Evolutionary conservation across 192 early-diverging fungal species (phyloP).

Genomic region (Coemansia sp.): DNA sequence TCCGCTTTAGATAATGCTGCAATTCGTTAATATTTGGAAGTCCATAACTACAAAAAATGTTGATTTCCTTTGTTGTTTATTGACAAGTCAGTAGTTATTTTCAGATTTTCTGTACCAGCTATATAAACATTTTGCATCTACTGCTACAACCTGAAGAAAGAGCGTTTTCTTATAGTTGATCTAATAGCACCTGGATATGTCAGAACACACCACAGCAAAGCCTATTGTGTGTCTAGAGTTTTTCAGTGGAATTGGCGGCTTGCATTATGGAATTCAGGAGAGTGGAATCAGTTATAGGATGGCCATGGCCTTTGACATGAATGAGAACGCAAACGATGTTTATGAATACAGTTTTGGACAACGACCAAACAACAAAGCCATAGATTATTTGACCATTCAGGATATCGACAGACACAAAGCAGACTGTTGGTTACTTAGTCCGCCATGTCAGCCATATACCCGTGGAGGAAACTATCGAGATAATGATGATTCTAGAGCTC

Average conservation of each 20-base stretch:
- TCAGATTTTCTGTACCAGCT: background rate
- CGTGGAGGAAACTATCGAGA: slow-evolving; percentile 77
- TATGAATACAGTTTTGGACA: slow-evolving; percentile 45
- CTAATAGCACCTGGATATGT: background rate
- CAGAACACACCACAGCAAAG: background rate
- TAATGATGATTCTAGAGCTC: slow-evolving; percentile 48
- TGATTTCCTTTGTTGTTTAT: background rate
- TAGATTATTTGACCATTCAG: slow-evolving; percentile 26
- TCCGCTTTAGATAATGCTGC: background rate
- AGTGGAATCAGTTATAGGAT: slow-evolving; percentile 26
- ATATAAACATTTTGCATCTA: background rate
- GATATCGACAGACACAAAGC: slow-evolving; percentile 61
- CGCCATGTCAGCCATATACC: slow-evolving; percentile 88
- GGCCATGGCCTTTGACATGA: slow-evolving; percentile 49
- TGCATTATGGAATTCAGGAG: slow-evolving; percentile 45
- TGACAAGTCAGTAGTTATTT: background rate
- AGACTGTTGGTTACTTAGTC: slow-evolving; percentile 85
- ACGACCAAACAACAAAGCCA: slow-evolving; percentile 51
- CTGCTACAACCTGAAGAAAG: background rate
- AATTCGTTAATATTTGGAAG: background rate
- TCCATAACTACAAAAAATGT: background rate
- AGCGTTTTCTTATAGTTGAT: background rate
- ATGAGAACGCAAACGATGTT: slow-evolving; percentile 47
- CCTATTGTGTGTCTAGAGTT: slow-evolving; percentile 44
- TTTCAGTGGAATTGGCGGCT: slow-evolving; percentile 53